Percentiles rank a stretch among this genome's conserved stretches.
Evolutionary conservation across 441 rosid genomes (phyloP).

Genomic region (Populus hybrid): DNA sequence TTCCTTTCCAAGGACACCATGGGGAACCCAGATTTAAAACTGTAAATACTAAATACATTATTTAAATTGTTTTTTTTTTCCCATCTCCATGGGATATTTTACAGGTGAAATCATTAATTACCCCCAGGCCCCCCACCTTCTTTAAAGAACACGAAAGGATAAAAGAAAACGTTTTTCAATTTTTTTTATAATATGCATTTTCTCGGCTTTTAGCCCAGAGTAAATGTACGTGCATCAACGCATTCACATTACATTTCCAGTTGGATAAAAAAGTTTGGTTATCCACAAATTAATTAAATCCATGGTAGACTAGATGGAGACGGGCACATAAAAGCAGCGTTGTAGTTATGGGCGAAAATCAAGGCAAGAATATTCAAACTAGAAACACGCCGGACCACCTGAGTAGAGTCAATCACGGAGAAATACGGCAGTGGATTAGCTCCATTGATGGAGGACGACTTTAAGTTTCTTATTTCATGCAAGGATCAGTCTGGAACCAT

Average conservation of each 20-base stretch:
- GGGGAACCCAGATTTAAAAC: background rate
- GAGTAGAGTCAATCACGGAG: slow-evolving; percentile 23
- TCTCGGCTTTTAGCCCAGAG: background rate
- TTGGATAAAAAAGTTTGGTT: background rate
- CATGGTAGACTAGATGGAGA: background rate
- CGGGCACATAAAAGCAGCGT: background rate
- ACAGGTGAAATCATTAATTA: no score
- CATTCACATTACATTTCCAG: background rate
- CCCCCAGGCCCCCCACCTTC: no score
- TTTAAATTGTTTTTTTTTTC: no score
- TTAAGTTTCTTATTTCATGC: background rate
- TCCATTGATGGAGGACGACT: background rate
- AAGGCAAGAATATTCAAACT: slow-evolving; percentile 3
- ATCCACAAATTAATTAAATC: background rate
- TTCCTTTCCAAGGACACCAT: background rate
- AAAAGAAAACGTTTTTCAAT: no score
- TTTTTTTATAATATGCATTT: no score
- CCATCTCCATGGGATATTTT: no score
- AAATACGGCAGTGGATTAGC: background rate
- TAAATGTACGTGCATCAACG: background rate
- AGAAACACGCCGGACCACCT: background rate
- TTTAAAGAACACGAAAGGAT: no score
- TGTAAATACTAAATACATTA: background rate
- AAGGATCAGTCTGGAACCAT: slow-evolving; percentile 17
- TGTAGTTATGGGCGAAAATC: slow-evolving; percentile 16